Base-by-base conservation (phyloP, 306 rosid species). In the Glycine soja region DNA sequence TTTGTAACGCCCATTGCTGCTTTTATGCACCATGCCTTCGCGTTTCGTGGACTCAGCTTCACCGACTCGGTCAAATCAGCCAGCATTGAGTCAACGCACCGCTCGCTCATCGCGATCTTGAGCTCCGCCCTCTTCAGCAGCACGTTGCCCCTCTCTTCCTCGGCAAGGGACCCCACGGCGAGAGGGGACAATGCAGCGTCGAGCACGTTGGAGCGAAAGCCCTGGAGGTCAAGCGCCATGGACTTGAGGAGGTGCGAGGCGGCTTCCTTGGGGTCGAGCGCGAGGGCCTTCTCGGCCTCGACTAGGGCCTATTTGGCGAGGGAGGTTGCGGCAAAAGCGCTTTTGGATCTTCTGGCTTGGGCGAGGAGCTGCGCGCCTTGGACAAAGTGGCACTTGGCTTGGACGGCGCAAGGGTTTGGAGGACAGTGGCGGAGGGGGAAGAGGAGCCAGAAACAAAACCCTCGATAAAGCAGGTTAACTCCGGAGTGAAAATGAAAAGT, bases 111-210 rank as follows among this genome's bases (percentile, higher is more conserved):
- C 6, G 89, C 86, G 75, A 90, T 82, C 58, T 84, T 92, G 83
- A 95, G 48, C 97, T 92, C 90, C 3, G 97, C 98, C 66, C 97
- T 56, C 91, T 89, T 92, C 47, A 70, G 81, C 7, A 92, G 84
- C 86, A 97, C 97, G 36, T 95, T 97, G 19, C 97, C 97, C 38
- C 86, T 82, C 85, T 92, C 98, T 6, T 3, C 77, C 3, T 65
- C 79, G 16, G 53, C 87, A 62, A 95, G 89, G 10, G 97, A 92
- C 52, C 77, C 77, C 2, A 64, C 84, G 14, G 91, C 87, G 45
- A 92, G 89, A 3, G 97, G 97, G 2, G 98, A 94, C 30, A 94
- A 85, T 24, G 98, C 97, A n/a, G 85, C 76, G 52, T 92, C 95
- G 13, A 95, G 91, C 0, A 97, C 98, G 48, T 97, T 92, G 76